phyloP scores from a whole-genome alignment of 169 alveolate species.

The Plasmodium coatneyi region DNA sequence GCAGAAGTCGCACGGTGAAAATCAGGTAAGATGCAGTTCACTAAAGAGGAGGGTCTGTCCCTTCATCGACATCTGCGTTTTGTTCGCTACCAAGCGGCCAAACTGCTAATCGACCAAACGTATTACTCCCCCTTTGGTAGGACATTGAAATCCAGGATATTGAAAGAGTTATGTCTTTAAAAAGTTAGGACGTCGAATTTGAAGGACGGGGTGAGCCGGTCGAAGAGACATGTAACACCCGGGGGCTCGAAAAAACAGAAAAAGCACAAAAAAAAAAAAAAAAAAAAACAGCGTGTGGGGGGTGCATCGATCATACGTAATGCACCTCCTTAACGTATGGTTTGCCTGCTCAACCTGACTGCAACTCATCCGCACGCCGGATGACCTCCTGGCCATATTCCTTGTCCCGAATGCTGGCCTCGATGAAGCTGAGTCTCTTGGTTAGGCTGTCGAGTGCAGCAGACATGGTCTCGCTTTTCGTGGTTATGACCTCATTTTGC shows the following conservation, averaged over 20 bases:
- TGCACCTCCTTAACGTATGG: neutral
- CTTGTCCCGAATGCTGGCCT: constrained; percentile 52
- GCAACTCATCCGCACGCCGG: constrained; percentile 63
- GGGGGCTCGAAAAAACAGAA: neutral
- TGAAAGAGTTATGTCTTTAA: constrained; percentile 48
- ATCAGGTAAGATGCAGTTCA: constrained; percentile 15
- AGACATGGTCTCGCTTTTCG: constrained; percentile 70
- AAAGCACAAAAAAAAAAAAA: neutral
- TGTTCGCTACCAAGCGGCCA: neutral
- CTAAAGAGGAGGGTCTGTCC: neutral
- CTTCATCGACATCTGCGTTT: neutral
- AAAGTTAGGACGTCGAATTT: constrained; percentile 9
- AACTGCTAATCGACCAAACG: neutral
- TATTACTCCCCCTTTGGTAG: constrained; percentile 1
- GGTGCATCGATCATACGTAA: neutral
- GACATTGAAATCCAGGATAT: constrained; percentile 69
- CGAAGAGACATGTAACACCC: neutral
- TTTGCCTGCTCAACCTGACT: neutral
- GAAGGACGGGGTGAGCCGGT: neutral
- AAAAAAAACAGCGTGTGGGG: neutral
- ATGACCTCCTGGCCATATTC: constrained; percentile 61
- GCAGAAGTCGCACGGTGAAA: neutral
- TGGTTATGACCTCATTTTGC: constrained; percentile 69
- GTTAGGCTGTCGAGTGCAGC: constrained; percentile 46
- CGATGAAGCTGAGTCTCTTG: constrained; percentile 68